Evolutionary conservation across 257 asterid genomes (phyloP), one percentile per base, ranked within the genome.

Genomic region (Solanum tarapatanum): DNA sequence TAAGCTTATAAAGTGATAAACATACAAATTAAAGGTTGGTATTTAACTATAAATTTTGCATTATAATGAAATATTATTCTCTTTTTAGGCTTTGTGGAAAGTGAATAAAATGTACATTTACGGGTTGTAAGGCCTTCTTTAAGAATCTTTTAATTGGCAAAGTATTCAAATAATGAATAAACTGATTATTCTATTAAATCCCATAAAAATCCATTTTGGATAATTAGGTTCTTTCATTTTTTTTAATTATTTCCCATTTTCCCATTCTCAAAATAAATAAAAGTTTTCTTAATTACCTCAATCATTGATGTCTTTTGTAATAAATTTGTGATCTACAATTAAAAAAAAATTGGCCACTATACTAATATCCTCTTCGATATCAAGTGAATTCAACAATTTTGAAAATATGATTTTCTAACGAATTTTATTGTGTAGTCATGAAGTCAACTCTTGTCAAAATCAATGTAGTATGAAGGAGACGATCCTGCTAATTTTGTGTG

Each of bases 81-180:
- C 90, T 69, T 87, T 51, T 62, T 62, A 19, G 60, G 72, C 89
- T 87, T 90, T 91, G 76, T 74, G 89, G 91, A 91, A 91, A 89
- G 91, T 86, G n/a, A 87, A 86, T 87, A 89, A 90, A 26, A 86
- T 89, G 91, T 90, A 90, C 91, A 90, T 84, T 89, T 90, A 90
- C 86, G 93, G 92, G 88, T 58, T 85, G 90, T 90, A 83, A 87
- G 88, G 90, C 87, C 72, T 77, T 87, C 88, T 87, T 73, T 32
- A 69, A 86, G 89, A 90, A 88, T 88, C 87, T 79, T 76, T 87
- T 89, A 60, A 88, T 74, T 84, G 89, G 87, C 85, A 82, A 87
- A 87, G 90, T 90, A 85, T 87, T 35, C 86, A 87, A 43, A 30
- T 83, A 35, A 58, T 70, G 66, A 70, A 24, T 37, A 86, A 82